phyloP scores from a whole-genome alignment of 305 asterid genomes.

The Fraxinus sp. region DNA sequence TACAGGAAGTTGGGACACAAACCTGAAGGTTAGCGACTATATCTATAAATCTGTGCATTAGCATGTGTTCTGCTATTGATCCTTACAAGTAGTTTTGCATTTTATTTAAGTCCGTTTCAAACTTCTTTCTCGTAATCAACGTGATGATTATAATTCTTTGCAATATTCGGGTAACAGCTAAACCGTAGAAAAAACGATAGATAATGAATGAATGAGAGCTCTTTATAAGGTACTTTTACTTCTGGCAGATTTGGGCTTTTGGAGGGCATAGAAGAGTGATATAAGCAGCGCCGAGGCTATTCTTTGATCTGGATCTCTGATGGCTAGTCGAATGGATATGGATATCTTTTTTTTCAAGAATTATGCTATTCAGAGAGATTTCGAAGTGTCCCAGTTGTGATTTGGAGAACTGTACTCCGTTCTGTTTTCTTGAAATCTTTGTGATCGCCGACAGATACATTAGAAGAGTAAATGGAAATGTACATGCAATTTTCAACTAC shows the following conservation, averaged over 20 bases:
- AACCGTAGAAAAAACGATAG: not conserved
- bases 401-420: conserved; percentile 22
- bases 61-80: not conserved
- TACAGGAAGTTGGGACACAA: conserved; percentile 96
- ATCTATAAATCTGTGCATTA: not conserved
- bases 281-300: conserved; percentile 36
- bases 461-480: conserved; percentile 35
- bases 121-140: not conserved
- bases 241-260: conserved; percentile 92
- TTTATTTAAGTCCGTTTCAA: not conserved
- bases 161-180: not conserved
- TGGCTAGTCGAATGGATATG: not conserved
- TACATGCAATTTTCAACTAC: conserved; percentile 15
- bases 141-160: not conserved
- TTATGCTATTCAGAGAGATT: conserved; percentile 19
- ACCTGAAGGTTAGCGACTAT: conserved; percentile 61
- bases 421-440: conserved; percentile 28
- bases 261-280: conserved; percentile 89
- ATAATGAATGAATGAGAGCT: not conserved
- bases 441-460: conserved; percentile 28
- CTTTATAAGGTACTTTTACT: conserved; percentile 3
- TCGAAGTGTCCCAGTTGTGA: conserved; percentile 19
- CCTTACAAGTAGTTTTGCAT: not conserved
- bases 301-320: conserved; percentile 14
- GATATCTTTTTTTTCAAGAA: conserved; percentile 11